Evolutionary conservation across 768 basidiomycete genomes (phyloP).

Genomic region (Sporobolomyces pararoseus): DNA sequence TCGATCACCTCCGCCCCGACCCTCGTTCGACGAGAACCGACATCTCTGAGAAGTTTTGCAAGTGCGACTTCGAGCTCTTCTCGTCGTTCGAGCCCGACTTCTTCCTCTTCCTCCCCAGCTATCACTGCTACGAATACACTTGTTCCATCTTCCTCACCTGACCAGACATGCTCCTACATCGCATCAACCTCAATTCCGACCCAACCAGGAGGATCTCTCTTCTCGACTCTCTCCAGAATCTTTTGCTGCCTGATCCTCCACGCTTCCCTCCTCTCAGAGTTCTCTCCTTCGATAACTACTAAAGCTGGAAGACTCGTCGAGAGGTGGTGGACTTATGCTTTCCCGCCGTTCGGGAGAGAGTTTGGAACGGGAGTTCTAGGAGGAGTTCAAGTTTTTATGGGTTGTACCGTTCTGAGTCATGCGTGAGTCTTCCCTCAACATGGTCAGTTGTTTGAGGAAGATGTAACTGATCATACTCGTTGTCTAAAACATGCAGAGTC

Average conservation of each 20-base stretch:
- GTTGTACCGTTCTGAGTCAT: slow-evolving; percentile 12
- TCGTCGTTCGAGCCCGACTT: background rate
- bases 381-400: slow-evolving; percentile 26
- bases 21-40: background rate
- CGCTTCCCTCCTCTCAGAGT: slow-evolving; percentile 29
- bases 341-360: slow-evolving; percentile 30
- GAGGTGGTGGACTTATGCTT: slow-evolving; percentile 28
- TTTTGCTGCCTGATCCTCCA: slow-evolving; percentile 29
- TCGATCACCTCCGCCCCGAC: background rate
- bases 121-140: slow-evolving; percentile 3
- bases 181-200: slow-evolving; percentile 28
- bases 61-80: background rate
- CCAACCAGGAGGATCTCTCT: slow-evolving; percentile 28
- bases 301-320: background rate
- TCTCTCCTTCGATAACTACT: slow-evolving; percentile 12
- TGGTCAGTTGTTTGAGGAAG: too few species aligned
- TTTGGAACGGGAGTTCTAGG: slow-evolving; percentile 35
- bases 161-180: slow-evolving; percentile 13
- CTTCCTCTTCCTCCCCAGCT: background rate
- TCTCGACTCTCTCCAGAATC: slow-evolving; percentile 35
- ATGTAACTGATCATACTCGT: too few species aligned
- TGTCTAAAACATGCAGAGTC: background rate
- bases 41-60: background rate
- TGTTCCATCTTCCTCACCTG: background rate
- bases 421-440: background rate